Percentiles rank a stretch among this genome's conserved stretches.
Evolutionary conservation across 257 asterid genomes (phyloP).

Genomic region (Mentha longifolia): DNA sequence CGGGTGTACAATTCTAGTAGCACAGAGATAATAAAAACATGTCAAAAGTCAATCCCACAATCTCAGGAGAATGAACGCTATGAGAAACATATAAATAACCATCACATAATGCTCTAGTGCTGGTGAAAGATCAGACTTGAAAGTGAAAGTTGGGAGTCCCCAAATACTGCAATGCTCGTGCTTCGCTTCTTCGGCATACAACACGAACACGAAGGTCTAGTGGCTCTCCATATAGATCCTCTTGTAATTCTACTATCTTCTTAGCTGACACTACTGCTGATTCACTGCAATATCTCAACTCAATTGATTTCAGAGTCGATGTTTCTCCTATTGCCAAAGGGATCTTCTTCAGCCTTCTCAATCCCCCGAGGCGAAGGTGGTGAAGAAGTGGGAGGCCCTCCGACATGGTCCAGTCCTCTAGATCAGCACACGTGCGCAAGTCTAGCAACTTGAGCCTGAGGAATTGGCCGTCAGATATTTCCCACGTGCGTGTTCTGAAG

Average conservation of each 20-base stretch:
- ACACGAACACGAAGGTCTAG: background rate
- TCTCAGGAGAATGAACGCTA: too few species aligned
- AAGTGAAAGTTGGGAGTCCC: too few species aligned
- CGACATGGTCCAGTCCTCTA: background rate
- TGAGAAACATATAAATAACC: too few species aligned
- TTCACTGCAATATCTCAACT: background rate
- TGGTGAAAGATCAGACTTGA: too few species aligned
- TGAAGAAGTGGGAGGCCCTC: slow-evolving; percentile 15
- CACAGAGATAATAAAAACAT: too few species aligned
- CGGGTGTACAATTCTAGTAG: too few species aligned
- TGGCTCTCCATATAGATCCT: background rate
- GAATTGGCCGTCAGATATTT: slow-evolving; percentile 9
- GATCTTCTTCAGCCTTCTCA: background rate
- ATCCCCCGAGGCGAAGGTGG: background rate
- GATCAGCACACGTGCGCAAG: background rate
- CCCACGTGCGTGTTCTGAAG: background rate
- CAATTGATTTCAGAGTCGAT: background rate
- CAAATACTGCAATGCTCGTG: too few species aligned
- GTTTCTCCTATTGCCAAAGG: slow-evolving; percentile 18
- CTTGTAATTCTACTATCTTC: background rate
- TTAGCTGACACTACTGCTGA: background rate
- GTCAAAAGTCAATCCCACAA: too few species aligned
- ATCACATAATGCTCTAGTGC: too few species aligned
- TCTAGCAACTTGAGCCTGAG: background rate
- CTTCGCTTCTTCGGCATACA: background rate